These are phyloP conservation scores for Plenodomus lindquistii DNA, from an alignment of 2,329 filamentous ascomycete species.

Conservation along the genomic window DNA sequence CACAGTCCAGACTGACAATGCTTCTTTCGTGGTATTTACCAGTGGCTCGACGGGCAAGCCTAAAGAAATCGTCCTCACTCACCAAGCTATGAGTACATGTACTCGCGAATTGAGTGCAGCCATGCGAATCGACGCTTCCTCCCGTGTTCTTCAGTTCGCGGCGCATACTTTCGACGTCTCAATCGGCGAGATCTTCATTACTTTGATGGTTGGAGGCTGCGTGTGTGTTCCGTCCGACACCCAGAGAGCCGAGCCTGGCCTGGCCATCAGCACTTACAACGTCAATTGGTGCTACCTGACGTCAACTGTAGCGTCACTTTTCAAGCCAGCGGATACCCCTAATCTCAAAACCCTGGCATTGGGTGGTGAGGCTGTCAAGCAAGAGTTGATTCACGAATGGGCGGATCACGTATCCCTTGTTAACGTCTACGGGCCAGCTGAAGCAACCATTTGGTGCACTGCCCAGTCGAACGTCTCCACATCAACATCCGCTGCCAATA, in stretches of 20 bases:
- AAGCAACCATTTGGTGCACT: slow-evolving; percentile 4
- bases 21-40: slow-evolving; percentile 63
- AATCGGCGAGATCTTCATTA: slow-evolving; percentile 59
- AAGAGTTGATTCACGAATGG: slow-evolving; percentile 5
- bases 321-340: slow-evolving; percentile 48
- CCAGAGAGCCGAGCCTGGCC: slow-evolving; percentile 56
- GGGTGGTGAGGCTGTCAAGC: slow-evolving; percentile 45
- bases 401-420: slow-evolving; percentile 9
- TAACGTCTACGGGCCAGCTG: slow-evolving; percentile 18
- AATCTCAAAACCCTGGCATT: slow-evolving; percentile 46
- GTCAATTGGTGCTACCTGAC: background rate
- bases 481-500: too few relatives aligned
- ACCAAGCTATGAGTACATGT: slow-evolving; percentile 43
- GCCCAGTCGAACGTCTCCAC: background rate
- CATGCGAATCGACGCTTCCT: background rate
- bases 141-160: slow-evolving; percentile 53
- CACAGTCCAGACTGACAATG: slow-evolving; percentile 24
- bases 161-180: slow-evolving; percentile 62
- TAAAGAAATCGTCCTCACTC: slow-evolving; percentile 63
- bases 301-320: slow-evolving; percentile 25
- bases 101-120: background rate
- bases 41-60: slow-evolving; percentile 47
- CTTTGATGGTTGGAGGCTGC: slow-evolving; percentile 46
- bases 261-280: background rate
- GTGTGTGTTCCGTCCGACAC: slow-evolving; percentile 56